Base-by-base conservation (phyloP, 176 grass and related monocot species). In the Bonia amplexicaulis region DNA sequence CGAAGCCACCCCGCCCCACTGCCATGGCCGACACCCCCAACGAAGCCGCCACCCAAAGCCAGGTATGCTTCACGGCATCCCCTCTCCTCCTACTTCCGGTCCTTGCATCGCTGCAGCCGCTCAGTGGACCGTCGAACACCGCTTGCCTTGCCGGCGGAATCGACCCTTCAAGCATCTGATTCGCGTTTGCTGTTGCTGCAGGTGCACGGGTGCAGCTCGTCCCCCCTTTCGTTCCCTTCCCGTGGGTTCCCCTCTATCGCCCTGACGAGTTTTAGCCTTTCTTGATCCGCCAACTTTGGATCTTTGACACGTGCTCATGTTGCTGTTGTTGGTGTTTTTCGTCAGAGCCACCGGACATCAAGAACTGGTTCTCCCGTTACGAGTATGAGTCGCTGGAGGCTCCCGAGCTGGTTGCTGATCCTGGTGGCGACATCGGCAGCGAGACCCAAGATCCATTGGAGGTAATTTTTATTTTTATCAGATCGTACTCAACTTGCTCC, bases 331-430 rank as follows among this genome's bases (percentile, higher is more conserved):
- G 52, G 0, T 61, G 17, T 70, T 82, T 69, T 77, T 78, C 55
- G 46, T 86, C 90, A 97, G 95, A 95, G 86, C 95, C 92, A 19
- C 91, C 89, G 55, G 92, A 95, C 73, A 90, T 97, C 76, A 88
- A 77, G 55, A 95, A 97, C 41, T 97, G 95, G 95, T 95, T 97
- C 84, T 80, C 89, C 27, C 91, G 95, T 77, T 97, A 97, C 49
- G 82, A 86, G 69, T 97, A 87, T 6, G 87, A 94, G 58, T 92
- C 92, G 0, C 87, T 61, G 26, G 85, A 90, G 23, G 74, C 70
- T 47, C 51, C 71, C 4, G 64, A 91, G 60, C 49, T 79, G 15
- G 55, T 62, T 40, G 64, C 61, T 44, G 72, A 44, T 40, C 22
- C 23, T 64, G 66, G 10, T 17, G 46, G 26, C 20, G n/a, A 71